Conservation (phyloP, 352 stramenopile species). For the Saprolegnia parasitica region DNA sequence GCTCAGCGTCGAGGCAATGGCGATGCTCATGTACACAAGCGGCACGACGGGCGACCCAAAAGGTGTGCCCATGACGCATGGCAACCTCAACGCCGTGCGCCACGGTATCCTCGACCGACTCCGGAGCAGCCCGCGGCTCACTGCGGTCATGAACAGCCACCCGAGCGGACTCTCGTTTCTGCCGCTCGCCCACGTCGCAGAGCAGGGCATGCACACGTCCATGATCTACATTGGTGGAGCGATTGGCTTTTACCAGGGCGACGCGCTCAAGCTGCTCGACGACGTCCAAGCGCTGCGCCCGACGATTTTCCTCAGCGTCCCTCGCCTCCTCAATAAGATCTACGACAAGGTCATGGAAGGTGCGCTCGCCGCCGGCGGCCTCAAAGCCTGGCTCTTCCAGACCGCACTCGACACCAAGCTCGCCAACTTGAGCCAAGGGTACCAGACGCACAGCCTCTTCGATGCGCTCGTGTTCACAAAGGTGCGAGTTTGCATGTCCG, state of each 20-base stretch:
- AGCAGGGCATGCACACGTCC: constrained; percentile 58
- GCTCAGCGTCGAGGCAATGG: too few species aligned
- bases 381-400: constrained; percentile 89
- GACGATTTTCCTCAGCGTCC: constrained; percentile 91
- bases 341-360: constrained; percentile 90
- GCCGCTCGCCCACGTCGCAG: constrained; percentile 92
- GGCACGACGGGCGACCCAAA: constrained; percentile 50
- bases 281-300: constrained; percentile 90
- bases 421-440: constrained; percentile 32
- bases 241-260: constrained; percentile 92
- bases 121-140: not conserved
- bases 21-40: constrained; percentile 39
- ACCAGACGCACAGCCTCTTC: constrained; percentile 81
- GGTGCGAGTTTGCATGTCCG: constrained; percentile 37
- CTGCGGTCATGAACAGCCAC: not conserved
- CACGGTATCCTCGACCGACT: not conserved
- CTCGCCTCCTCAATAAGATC: constrained; percentile 94
- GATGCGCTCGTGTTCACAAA: constrained; percentile 96
- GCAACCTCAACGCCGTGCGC: constrained; percentile 33
- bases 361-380: constrained; percentile 58
- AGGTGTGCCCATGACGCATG: constrained; percentile 45
- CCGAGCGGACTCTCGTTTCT: constrained; percentile 87
- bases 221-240: constrained; percentile 66
- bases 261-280: constrained; percentile 88
- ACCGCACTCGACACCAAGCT: constrained; percentile 64